Conservation (phyloP, 345 rosid genomes). For the Eutrema japonicum region DNA sequence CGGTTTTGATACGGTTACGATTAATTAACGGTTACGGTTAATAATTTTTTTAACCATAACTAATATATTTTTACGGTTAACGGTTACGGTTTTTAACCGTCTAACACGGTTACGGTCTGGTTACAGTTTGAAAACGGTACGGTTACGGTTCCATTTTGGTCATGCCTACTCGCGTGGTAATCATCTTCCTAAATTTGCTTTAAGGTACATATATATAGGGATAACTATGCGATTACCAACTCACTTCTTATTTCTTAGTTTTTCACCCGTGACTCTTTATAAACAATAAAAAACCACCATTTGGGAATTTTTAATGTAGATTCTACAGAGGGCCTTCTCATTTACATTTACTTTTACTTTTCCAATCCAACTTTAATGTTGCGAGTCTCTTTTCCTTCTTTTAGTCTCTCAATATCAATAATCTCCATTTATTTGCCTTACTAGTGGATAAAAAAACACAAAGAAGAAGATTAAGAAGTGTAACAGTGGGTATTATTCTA, state of each 20-base stretch:
- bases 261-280: background rate
- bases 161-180: constrained; percentile 37
- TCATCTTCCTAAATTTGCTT: constrained; percentile 7
- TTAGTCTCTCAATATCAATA: background rate
- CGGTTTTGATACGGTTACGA: too few species aligned
- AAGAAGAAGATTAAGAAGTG: background rate
- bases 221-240: background rate
- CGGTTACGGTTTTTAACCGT: too few species aligned
- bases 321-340: background rate
- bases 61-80: too few species aligned
- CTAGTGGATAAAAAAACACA: background rate
- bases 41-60: too few species aligned
- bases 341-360: background rate
- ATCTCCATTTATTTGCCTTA: background rate
- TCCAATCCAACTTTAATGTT: background rate
- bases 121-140: too few species aligned
- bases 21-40: too few species aligned
- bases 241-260: background rate
- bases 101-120: too few species aligned
- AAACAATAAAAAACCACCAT: background rate
- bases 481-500: constrained; percentile 8
- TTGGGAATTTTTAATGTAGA: background rate
- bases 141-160: too few species aligned
- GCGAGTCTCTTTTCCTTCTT: background rate
- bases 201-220: background rate